These are phyloP conservation scores for Paecilomyces niveus DNA, from an alignment of 2,329 filamentous ascomycete genomes.

Conservation along the genomic window DNA sequence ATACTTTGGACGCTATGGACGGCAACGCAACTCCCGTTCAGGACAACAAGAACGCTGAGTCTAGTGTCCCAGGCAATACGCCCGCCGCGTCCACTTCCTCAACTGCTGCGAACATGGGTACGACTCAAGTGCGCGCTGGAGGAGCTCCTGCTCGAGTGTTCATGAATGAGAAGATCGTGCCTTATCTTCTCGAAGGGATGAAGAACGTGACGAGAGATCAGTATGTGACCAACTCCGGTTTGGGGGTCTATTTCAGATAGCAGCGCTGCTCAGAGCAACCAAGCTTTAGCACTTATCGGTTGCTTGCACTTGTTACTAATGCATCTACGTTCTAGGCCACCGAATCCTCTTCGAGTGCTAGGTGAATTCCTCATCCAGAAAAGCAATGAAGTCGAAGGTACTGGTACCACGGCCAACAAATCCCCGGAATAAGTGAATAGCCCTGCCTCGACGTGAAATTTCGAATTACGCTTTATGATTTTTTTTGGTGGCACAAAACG, in stretches of 20 bases:
- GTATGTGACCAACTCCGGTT: slow-evolving; percentile 42
- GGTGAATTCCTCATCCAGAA: slow-evolving; percentile 65
- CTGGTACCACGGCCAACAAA: slow-evolving; percentile 3
- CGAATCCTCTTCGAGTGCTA: slow-evolving; percentile 60
- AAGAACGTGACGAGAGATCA: slow-evolving; percentile 64
- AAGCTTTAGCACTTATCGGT: not conserved
- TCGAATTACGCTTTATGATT: not conserved
- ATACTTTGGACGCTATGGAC: not conserved
- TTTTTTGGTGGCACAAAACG: not conserved
- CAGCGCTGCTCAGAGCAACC: not conserved
- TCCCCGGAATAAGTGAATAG: slow-evolving; percentile 15
- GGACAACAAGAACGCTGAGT: not conserved
- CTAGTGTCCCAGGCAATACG: not conserved
- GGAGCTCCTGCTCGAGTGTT: slow-evolving; percentile 65
- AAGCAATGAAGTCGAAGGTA: slow-evolving; percentile 56
- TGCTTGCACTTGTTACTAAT: not conserved
- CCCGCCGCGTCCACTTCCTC: not conserved
- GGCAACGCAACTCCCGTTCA: not conserved
- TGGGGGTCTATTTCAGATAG: not conserved
- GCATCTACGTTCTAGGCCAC: slow-evolving; percentile 44
- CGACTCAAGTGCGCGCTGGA: slow-evolving; percentile 52
- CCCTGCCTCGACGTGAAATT: slow-evolving; percentile 7
- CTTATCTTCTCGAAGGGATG: slow-evolving; percentile 65
- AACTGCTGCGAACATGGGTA: not conserved
- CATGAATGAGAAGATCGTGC: slow-evolving; percentile 64